Base-by-base conservation (phyloP, 2,329 filamentous ascomycete genomes). In the Chaetomium sp. region DNA sequence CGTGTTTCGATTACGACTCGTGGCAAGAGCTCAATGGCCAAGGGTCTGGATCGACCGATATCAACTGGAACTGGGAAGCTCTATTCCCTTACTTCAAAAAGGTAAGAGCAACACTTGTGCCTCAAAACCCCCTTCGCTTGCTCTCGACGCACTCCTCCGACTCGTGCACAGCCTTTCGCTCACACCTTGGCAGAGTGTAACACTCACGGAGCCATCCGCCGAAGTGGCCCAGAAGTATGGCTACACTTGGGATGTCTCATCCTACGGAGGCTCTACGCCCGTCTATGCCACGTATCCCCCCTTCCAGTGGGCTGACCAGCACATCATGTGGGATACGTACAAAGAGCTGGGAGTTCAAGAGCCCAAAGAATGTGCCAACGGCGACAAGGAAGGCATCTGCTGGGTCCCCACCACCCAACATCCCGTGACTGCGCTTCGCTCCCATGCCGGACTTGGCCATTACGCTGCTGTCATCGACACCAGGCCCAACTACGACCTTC, bases 71-170 rank as follows among this genome's bases (percentile, higher is more conserved):
- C 51, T 78, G 76, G 75, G 68, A 74, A 3, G 71, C 70, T n/a
- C 70, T 78, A 49, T 67, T 75, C 7, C 75, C 76, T 3, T 75
- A 73, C 60, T 78, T 77, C 62, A 73, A 73, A 57, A 79, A 78
- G 72, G 75, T 72, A 29, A 66, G 64, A 49, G n/a, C 56, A 12
- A 8, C n/a, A 1, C 23, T 6, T 21, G 45, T 23, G 7, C n/a
- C 23, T n/a, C n/a, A 12, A 47, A 47, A 2, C n/a, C 45, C 9
- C n/a, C n/a, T 21, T 23, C 10, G 23, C 3, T 47, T 23, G 1
- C 8, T 12, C 19, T 47, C n/a, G 16, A 61, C 8, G 6, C 9
- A 12, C 7, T 6, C 19, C 2, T 23, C n/a, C n/a, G 9, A 21
- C 21, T 10, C n/a, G 9, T 47, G 4, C 9, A 19, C 7, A 8